Base-by-base conservation (phyloP, 2,329 filamentous ascomycete species). In the Trichoderma asperellum region DNA sequence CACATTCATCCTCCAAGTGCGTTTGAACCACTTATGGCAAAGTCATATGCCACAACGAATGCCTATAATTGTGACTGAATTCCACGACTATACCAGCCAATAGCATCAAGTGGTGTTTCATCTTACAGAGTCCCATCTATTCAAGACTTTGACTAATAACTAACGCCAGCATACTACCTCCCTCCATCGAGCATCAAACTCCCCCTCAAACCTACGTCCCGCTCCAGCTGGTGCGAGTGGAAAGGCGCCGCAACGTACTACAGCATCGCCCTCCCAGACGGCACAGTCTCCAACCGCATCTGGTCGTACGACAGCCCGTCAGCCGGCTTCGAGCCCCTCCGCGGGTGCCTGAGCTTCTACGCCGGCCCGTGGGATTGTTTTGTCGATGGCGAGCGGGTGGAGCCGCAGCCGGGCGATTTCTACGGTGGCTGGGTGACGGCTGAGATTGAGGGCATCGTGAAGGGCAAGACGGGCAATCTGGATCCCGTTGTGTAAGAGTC, bases 361-460 rank as follows among this genome's bases (percentile, higher is more conserved):
- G 86, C 85, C 14, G 86, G 84, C 16, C 87, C 87, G 14, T 89
- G 87, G 87, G 84, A 88, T 69, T 90, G 87, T 73, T 87, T 82
- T 76, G 87, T 89, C 5, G 87, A 89, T 75, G 86, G 86, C 11
- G 87, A 89, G 76, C 82, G 82, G 74, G 88, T 89, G 24, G 80
- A 85, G 76, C 80, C 86, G 49, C 87, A 89, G 78, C 86, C 85
- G 18, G 86, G 86, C 8, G 87, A 89, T 73, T 89, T 89, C 72
- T 89, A 89, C 77, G 88, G 88, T 29, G 88, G 88, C 2, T 90
- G 88, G 87, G 85, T 87, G 70, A 89, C 87, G 60, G 84, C 83
- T 70, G 87, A 90, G 69, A 83, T 89, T 70, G 84, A 85, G 72
- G 85, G 86, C 35, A 82, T 83, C 58, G 79, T 83, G 69, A 83